phyloP scores from a whole-genome alignment of 495 filamentous ascomycete species.

The Apiosordaria backusii region DNA sequence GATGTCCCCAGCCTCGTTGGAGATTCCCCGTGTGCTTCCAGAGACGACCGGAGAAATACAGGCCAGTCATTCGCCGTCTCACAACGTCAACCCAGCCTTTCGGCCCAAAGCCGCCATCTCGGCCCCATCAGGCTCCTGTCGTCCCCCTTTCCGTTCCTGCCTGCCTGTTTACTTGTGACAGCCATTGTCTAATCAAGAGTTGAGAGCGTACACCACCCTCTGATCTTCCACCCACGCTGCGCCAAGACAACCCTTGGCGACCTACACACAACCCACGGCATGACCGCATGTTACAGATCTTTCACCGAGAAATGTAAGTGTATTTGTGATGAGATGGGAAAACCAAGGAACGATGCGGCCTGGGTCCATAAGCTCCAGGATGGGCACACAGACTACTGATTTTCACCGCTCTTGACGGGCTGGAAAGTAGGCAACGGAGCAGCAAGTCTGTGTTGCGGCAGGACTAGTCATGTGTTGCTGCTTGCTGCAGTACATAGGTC shows the following conservation, averaged over 20 bases:
- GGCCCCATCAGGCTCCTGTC: constrained; percentile 26
- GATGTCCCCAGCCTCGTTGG: constrained; percentile 22
- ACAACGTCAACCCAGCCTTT: constrained; percentile 22
- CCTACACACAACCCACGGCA: constrained; percentile 12
- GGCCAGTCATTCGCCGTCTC: constrained; percentile 21
- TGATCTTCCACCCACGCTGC: constrained; percentile 13
- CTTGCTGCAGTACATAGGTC: constrained; percentile 1
- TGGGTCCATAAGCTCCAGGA: not conserved
- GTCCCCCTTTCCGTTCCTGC: constrained; percentile 36
- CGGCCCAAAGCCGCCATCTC: constrained; percentile 24
- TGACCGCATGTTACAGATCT: constrained; percentile 7
- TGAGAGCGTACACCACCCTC: constrained; percentile 30
- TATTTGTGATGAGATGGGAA: not conserved
- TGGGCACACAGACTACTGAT: constrained; percentile 5
- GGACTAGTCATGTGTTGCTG: constrained; percentile 5
- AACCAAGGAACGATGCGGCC: not conserved
- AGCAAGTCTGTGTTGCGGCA: constrained; percentile 26
- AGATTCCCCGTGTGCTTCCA: not conserved
- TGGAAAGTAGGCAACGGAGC: constrained; percentile 2
- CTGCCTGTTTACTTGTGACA: constrained; percentile 33
- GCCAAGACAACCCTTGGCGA: constrained; percentile 21
- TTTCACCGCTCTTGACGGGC: constrained; percentile 30
- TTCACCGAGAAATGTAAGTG: not conserved
- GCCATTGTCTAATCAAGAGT: constrained; percentile 42
- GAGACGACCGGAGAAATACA: constrained; percentile 8